Conservation (phyloP, 768 basidiomycete genomes). For the Lentinula raphanica region DNA sequence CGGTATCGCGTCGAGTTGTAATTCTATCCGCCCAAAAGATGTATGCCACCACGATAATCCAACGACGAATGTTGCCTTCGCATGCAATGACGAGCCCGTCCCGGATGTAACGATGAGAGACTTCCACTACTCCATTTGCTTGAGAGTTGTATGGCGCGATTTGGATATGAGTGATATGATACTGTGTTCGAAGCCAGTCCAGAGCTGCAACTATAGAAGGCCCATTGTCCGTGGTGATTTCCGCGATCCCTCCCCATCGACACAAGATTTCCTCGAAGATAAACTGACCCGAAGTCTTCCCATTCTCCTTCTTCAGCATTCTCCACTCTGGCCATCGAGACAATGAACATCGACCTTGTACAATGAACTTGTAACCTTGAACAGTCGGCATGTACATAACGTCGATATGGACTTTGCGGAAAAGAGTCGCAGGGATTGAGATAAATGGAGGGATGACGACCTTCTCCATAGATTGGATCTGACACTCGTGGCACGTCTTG, state of each 20-base stretch:
- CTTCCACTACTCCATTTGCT: neutral
- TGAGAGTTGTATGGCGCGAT: conserved; percentile 2
- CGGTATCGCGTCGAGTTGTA: no score
- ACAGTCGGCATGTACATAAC: no score
- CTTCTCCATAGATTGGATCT: conserved; percentile 17
- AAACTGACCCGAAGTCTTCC: no score
- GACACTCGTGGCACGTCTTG: conserved; percentile 34
- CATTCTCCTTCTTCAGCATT: conserved; percentile 14
- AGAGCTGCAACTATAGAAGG: conserved; percentile 20
- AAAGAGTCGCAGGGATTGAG: conserved; percentile 7
- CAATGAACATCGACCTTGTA: neutral
- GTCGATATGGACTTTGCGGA: no score
- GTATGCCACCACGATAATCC: no score
- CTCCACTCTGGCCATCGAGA: neutral
- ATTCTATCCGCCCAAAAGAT: no score
- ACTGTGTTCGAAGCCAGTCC: no score
- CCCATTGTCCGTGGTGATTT: conserved; percentile 31
- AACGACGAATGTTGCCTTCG: no score
- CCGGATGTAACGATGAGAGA: conserved; percentile 9
- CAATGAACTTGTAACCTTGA: no score
- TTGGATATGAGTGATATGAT: neutral
- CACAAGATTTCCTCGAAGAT: conserved; percentile 13
- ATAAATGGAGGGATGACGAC: conserved; percentile 22
- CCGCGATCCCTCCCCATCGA: conserved; percentile 29
- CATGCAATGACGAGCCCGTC: no score